A percentile compares a stretch with the other conserved stretches of the same genome.
Evolutionary conservation across 257 asterid species (phyloP).

Genomic region (Nicotiana benthamiana): DNA sequence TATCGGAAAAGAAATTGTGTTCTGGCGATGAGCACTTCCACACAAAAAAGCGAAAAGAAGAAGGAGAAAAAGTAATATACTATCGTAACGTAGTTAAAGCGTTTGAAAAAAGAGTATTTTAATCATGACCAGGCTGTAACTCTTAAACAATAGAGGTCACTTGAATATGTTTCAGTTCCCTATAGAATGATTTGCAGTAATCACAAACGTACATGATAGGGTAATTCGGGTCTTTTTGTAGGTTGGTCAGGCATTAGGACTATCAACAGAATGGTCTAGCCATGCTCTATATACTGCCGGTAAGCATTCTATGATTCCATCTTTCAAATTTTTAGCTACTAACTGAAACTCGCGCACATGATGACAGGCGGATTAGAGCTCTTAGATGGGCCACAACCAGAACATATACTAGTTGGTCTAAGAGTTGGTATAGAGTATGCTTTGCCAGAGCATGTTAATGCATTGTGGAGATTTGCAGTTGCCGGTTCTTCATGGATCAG

Average conservation of each 20-base stretch:
- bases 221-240: neutral
- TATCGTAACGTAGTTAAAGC: neutral
- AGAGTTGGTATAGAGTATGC: constrained; percentile 90
- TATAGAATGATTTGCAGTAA: neutral
- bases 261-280: constrained; percentile 83
- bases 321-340: neutral
- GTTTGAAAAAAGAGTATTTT: neutral
- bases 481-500: constrained; percentile 82
- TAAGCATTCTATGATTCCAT: constrained; percentile 17
- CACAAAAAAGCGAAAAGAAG: neutral
- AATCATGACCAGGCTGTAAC: no score
- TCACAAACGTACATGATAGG: neutral
- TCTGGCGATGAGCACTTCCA: neutral
- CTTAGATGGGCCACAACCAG: constrained; percentile 78
- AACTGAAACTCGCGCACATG: neutral
- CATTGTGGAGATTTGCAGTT: constrained; percentile 86
- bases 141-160: neutral
- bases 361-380: constrained; percentile 83
- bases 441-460: constrained; percentile 61
- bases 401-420: constrained; percentile 66
- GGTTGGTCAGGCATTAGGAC: constrained; percentile 95
- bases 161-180: neutral
- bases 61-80: neutral
- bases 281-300: constrained; percentile 78
- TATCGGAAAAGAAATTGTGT: neutral